These are phyloP conservation scores for Pseudozyma flocculosa DNA, from an alignment of 1,284 basidiomycete genomes.

Conservation along the genomic window DNA sequence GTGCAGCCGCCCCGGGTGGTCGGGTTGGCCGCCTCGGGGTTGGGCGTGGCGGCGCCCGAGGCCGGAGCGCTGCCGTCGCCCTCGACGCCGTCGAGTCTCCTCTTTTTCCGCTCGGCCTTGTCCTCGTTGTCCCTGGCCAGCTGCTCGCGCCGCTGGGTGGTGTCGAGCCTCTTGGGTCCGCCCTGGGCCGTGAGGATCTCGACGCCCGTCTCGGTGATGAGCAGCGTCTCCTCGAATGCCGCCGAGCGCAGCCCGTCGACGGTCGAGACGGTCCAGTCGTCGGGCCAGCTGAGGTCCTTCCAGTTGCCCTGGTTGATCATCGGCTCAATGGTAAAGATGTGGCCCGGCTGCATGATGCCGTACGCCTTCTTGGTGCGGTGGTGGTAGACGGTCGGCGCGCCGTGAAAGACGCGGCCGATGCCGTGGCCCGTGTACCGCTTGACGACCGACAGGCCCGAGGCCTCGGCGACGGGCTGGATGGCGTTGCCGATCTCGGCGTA, in stretches of 20 bases:
- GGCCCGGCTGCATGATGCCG: conserved; percentile 55
- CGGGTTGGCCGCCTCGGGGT: conserved; percentile 18
- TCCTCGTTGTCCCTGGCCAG: conserved; percentile 23
- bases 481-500: conserved; percentile 74
- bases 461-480: conserved; percentile 65
- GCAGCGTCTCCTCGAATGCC: conserved; percentile 54
- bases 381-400: conserved; percentile 80
- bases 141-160: conserved; percentile 41
- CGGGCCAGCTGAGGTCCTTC: conserved; percentile 54
- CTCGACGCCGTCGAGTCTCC: conserved; percentile 23
- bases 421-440: conserved; percentile 72
- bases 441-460: conserved; percentile 67
- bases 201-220: conserved; percentile 55
- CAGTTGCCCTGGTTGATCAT: conserved; percentile 54
- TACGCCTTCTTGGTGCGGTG: conserved; percentile 58
- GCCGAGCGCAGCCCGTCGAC: conserved; percentile 51
- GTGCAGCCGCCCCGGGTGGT: conserved; percentile 12
- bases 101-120: conserved; percentile 30
- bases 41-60: conserved; percentile 13
- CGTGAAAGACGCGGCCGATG: conserved; percentile 80
- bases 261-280: conserved; percentile 56
- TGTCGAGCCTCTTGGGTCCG: conserved; percentile 46
- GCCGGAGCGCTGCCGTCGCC: conserved; percentile 6
- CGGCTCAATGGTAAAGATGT: conserved; percentile 56
- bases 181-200: conserved; percentile 56